Conservation (phyloP, 2,329 filamentous ascomycete species). For the Fusarium compactum region DNA sequence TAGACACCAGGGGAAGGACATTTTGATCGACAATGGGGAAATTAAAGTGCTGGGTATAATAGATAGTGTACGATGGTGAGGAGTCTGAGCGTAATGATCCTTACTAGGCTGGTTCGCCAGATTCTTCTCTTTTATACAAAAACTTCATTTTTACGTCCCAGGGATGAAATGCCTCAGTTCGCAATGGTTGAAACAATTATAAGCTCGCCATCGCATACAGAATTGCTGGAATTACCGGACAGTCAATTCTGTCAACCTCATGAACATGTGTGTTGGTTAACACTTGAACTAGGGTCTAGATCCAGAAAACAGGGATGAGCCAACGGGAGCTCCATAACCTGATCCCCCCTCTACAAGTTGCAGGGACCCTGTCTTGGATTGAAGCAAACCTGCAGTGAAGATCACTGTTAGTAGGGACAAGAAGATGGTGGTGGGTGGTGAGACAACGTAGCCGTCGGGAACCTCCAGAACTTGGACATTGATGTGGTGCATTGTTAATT, state of each 20-base stretch:
- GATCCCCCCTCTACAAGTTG: neutral
- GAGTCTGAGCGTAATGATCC: constrained; percentile 39
- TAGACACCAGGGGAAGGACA: constrained; percentile 35
- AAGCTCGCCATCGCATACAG: neutral
- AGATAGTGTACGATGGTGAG: constrained; percentile 9
- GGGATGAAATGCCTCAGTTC: constrained; percentile 16
- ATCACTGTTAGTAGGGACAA: neutral
- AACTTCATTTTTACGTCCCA: neutral
- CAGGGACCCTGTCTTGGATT: neutral
- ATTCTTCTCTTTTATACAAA: constrained; percentile 24
- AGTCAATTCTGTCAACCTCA: constrained; percentile 5
- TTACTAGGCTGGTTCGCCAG: constrained; percentile 7
- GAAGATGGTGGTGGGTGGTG: constrained; percentile 6
- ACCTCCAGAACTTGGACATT: neutral
- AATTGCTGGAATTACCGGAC: neutral
- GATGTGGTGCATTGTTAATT: neutral
- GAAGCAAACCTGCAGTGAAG: constrained; percentile 1
- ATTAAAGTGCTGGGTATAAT: neutral
- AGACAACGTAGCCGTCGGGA: neutral
- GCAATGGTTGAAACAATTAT: neutral
- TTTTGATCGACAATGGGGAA: constrained; percentile 41
- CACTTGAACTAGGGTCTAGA: constrained; percentile 8
- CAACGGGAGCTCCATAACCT: neutral
- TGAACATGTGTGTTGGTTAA: neutral
- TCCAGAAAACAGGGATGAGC: constrained; percentile 20